Evolutionary conservation across 2,329 filamentous ascomycete genomes (phyloP).

Genomic region (Pseudocercospora fuligena): DNA sequence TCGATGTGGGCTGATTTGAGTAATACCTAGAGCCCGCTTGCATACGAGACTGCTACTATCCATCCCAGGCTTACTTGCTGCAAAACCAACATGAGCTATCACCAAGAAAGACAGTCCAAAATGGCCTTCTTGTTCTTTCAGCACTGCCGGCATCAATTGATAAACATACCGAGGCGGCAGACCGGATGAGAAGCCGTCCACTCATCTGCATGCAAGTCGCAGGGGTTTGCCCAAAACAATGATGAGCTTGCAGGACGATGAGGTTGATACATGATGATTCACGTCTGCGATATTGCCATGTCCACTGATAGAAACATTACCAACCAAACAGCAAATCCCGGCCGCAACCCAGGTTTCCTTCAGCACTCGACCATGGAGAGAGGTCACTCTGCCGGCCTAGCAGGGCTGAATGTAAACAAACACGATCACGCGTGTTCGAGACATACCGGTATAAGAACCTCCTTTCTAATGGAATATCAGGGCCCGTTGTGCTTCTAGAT

Average conservation of each 20-base stretch:
- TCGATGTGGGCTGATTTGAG: neutral
- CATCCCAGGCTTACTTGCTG: neutral
- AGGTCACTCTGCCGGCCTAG: neutral
- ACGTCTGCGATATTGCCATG: too few relatives aligned
- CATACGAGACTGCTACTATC: neutral
- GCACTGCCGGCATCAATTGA: neutral
- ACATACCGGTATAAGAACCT: neutral
- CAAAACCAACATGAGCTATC: neutral
- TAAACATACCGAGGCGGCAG: constrained; percentile 2
- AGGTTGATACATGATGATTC: too few relatives aligned
- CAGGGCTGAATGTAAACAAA: neutral
- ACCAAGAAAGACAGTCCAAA: neutral
- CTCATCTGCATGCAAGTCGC: neutral
- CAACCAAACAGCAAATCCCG: neutral
- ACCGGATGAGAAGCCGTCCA: neutral
- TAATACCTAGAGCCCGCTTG: neutral
- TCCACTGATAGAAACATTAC: neutral
- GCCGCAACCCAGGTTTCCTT: neutral
- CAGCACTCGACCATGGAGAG: neutral
- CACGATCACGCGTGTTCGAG: neutral
- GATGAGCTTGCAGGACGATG: too few relatives aligned
- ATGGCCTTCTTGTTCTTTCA: neutral
- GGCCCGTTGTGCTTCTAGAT: neutral
- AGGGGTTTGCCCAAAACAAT: neutral
- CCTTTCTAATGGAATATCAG: neutral